phyloP scores from a whole-genome alignment of 371 early-diverging fungal genomes.

The Syncephalastrum racemosum region DNA sequence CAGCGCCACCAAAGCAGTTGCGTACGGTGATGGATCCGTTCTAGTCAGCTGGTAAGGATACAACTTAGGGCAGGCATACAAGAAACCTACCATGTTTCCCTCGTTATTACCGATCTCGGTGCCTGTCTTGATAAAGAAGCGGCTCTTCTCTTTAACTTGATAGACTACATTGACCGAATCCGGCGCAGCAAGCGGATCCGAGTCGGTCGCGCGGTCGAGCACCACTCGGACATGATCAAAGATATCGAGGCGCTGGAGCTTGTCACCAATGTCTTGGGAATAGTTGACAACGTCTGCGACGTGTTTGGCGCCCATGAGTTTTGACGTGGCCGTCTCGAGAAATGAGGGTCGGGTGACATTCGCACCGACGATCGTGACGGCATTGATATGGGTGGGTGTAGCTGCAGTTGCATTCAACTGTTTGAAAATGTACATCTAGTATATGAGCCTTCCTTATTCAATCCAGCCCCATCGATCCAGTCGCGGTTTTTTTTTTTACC shows the following conservation, averaged over 20 bases:
- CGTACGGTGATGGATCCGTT: slow-evolving; percentile 68
- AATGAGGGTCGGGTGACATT: slow-evolving; percentile 48
- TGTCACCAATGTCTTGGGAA: slow-evolving; percentile 62
- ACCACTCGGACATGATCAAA: slow-evolving; percentile 68
- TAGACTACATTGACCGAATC: slow-evolving; percentile 69
- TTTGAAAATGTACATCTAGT: background rate
- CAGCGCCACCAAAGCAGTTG: slow-evolving; percentile 86
- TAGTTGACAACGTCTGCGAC: slow-evolving; percentile 66
- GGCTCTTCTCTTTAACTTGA: slow-evolving; percentile 66
- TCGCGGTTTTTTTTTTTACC: too few relatives aligned
- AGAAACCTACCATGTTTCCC: slow-evolving; percentile 67
- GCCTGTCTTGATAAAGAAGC: slow-evolving; percentile 75
- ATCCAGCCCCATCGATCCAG: too few relatives aligned
- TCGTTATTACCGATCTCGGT: slow-evolving; percentile 84
- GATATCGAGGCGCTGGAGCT: slow-evolving; percentile 70
- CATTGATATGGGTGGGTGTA: slow-evolving; percentile 49
- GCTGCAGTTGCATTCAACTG: slow-evolving; percentile 37
- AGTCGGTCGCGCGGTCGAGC: slow-evolving; percentile 62
- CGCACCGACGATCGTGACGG: slow-evolving; percentile 49
- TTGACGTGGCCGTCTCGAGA: slow-evolving; percentile 40
- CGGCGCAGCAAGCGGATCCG: slow-evolving; percentile 48
- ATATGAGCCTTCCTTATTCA: too few relatives aligned
- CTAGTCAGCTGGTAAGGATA: slow-evolving; percentile 15
- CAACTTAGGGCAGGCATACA: background rate
- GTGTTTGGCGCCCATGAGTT: slow-evolving; percentile 50